Evolutionary conservation across 2,329 filamentous ascomycete species (phyloP).

Genomic region (Fusarium burgessii): DNA sequence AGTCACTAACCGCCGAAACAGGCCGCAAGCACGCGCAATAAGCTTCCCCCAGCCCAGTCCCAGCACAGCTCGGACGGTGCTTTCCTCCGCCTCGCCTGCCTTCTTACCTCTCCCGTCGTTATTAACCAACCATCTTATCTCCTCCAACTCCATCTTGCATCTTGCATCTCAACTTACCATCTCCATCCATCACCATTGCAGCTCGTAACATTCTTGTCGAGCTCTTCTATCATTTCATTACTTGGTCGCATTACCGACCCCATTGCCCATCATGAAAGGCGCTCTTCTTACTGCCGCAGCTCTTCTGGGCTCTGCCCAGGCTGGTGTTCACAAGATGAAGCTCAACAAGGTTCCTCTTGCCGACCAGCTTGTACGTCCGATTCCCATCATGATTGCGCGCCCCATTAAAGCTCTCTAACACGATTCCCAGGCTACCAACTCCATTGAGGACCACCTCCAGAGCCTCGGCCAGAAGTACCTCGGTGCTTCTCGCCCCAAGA

Average conservation of each 20-base stretch:
- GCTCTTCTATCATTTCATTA: neutral
- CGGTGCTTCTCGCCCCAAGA: constrained; percentile 73
- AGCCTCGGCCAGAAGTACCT: constrained; percentile 96
- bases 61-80: constrained; percentile 24
- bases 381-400: neutral
- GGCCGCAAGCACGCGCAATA: constrained; percentile 45
- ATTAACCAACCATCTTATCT: constrained; percentile 44
- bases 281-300: constrained; percentile 81
- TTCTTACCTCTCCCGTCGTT: neutral
- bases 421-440: constrained; percentile 73
- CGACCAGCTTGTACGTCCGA: constrained; percentile 84
- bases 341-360: constrained; percentile 94
- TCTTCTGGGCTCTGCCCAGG: constrained; percentile 85
- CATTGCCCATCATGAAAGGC: constrained; percentile 81
- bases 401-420: constrained; percentile 22
- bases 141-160: constrained; percentile 39
- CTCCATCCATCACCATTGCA: constrained; percentile 25
- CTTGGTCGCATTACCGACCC: constrained; percentile 27
- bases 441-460: constrained; percentile 83
- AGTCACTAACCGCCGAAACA: constrained; percentile 38
- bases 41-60: constrained; percentile 24
- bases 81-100: constrained; percentile 39
- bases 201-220: constrained; percentile 23
- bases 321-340: constrained; percentile 94
- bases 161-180: constrained; percentile 27